Evolutionary conservation across 225 moss, liverwort and hornwort species (phyloP), one percentile per base, ranked within the genome.

Genomic region (Polytrichum commune): DNA sequence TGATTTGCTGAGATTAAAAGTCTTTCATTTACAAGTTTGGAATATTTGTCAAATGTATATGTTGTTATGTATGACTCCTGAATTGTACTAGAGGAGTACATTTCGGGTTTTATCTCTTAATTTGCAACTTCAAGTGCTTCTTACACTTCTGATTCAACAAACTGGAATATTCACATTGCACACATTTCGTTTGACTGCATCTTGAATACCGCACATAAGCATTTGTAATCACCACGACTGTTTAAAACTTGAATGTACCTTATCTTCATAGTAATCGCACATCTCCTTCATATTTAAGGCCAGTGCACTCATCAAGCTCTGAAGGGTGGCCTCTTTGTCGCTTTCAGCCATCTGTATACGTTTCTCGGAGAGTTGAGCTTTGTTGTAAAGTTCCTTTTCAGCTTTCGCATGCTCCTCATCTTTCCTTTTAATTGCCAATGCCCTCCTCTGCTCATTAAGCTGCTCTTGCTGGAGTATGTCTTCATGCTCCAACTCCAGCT

Each of bases 311-410:
- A 84, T 80, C 29, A 92, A 77, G 54, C 74, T 85, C 78, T 90
- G 89, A 55, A 92, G 82, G 27, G 88, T 85, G 35, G 75, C 75
- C 68, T 92, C 87, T 80, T 85, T 90, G 38, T 92, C 89, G 73
- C 78, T 86, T 16, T 85, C 30, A 30, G 85, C 87, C 57, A 80
- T 62, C 61, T 83, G 83, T 25, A 87, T 85, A 26, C 79, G 78
- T 29, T 87, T 73, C 22, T 85, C 80, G 19, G 80, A 76, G n/a
- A 75, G 28, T 63, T 77, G 78, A 27, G 72, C 64, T 69, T 78
- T 76, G 61, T 72, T 60, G 20, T 73, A 72, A 30, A 80, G 74
- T 56, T 85, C 85, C 57, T 77, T 71, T 70, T 76, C 75, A 72
- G 65, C 73, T 29, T 72, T 80, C n/a, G 68, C 64, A 5, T 80